These are phyloP conservation scores for Oryza australiensis DNA, from an alignment of 176 grass and related monocot species.

Conservation along the genomic window DNA sequence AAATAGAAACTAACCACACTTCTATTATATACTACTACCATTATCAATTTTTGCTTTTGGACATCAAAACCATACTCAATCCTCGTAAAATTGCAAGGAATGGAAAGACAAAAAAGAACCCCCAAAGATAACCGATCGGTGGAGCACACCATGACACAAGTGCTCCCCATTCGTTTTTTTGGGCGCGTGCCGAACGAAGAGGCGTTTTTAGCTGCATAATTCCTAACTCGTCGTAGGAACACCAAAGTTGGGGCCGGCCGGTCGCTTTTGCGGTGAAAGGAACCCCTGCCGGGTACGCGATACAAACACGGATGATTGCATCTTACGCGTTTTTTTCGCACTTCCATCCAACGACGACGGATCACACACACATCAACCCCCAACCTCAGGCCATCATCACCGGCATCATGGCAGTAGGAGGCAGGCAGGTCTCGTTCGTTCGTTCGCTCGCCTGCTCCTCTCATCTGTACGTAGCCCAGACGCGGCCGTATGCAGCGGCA, in stretches of 20 bases:
- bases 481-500: slow-evolving; percentile 17
- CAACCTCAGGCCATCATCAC: slow-evolving; percentile 39
- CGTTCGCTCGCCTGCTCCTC: background rate
- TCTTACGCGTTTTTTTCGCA: slow-evolving; percentile 21
- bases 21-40: background rate
- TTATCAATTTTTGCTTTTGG: slow-evolving; percentile 5
- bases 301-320: slow-evolving; percentile 47
- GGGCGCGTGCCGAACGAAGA: background rate
- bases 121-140: too few relatives aligned
- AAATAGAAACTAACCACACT: background rate
- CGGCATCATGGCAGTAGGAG: background rate
- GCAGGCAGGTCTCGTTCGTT: background rate
- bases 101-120: too few relatives aligned
- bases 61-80: background rate
- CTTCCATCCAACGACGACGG: background rate
- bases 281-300: background rate
- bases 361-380: slow-evolving; percentile 6
- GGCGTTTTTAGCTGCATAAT: background rate
- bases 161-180: background rate
- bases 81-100: too few relatives aligned
- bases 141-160: background rate
- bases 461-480: background rate
- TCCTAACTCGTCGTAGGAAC: background rate
- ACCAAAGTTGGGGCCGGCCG: background rate
- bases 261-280: slow-evolving; percentile 30